Percentiles rank a stretch among this genome's conserved stretches.
Evolutionary conservation across 805 yeast species (phyloP).

Genomic region (Wickerhamomyces bisporus): DNA sequence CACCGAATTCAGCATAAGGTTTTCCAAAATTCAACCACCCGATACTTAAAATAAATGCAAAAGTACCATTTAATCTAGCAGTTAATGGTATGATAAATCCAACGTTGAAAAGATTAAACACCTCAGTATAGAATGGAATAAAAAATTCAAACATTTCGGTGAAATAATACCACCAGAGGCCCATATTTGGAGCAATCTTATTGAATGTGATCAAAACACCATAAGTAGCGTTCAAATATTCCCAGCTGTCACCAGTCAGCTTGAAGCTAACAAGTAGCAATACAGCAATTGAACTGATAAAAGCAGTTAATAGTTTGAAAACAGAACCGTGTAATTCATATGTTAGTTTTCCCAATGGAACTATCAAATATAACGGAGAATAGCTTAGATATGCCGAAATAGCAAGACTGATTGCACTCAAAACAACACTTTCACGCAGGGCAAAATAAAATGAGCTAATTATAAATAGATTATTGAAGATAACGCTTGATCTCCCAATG

Average conservation of each 20-base stretch:
- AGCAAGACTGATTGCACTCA: conserved; percentile 51
- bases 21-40: conserved; percentile 63
- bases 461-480: conserved; percentile 56
- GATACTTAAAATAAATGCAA: conserved; percentile 43
- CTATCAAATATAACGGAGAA: conserved; percentile 53
- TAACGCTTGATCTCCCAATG: conserved; percentile 60
- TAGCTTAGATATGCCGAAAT: conserved; percentile 59
- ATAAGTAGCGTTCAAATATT: conserved; percentile 50
- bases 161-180: conserved; percentile 98
- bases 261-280: conserved; percentile 36
- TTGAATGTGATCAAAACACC: conserved; percentile 53
- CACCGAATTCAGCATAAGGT: conserved; percentile 83
- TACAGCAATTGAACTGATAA: conserved; percentile 19
- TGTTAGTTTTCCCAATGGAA: conserved; percentile 45
- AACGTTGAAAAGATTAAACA: conserved; percentile 72
- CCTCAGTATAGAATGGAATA: conserved; percentile 73
- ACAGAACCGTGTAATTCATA: conserved; percentile 11
- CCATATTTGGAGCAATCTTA: conserved; percentile 84
- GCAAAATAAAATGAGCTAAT: conserved; percentile 43
- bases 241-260: conserved; percentile 33
- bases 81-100: conserved; percentile 72
- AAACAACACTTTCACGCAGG: conserved; percentile 31
- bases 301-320: conserved; percentile 26
- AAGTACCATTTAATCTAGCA: conserved; percentile 63
- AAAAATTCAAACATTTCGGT: conserved; percentile 92